phyloP scores from a whole-genome alignment of 805 yeast species.

The Pichia ethanolica region DNA sequence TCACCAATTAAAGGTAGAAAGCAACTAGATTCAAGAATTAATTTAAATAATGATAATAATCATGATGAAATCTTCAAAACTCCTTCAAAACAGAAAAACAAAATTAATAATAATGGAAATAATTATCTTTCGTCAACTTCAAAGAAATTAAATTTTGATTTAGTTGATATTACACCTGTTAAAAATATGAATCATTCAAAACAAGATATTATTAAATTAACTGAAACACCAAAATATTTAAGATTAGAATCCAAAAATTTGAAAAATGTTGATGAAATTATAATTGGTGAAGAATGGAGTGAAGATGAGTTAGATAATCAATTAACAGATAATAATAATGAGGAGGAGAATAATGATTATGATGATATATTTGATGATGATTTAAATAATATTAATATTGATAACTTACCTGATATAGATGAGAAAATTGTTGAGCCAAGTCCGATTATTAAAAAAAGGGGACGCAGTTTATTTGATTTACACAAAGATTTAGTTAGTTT shows the following conservation, averaged over 20 bases:
- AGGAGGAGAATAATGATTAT: background rate
- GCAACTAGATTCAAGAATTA: background rate
- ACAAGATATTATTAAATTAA: slow-evolving; percentile 2
- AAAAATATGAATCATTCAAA: background rate
- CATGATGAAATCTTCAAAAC: slow-evolving; percentile 21
- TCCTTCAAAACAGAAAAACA: slow-evolving; percentile 15
- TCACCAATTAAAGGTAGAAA: slow-evolving; percentile 1
- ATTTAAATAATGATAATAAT: background rate
- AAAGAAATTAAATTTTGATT: background rate
- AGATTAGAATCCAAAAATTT: slow-evolving; percentile 9
- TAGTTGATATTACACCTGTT: slow-evolving; percentile 10
- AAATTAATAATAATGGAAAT: background rate
- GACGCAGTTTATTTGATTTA: slow-evolving; percentile 9
- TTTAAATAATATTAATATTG: background rate
- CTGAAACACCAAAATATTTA: slow-evolving; percentile 20
- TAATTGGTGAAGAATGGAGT: slow-evolving; percentile 7
- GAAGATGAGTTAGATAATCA: background rate
- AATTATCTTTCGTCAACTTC: slow-evolving; percentile 2
- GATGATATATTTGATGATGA: background rate
- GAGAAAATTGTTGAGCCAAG: slow-evolving; percentile 5
- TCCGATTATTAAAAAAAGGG: slow-evolving; percentile 6
- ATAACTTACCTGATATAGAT: background rate
- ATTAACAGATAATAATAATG: background rate
- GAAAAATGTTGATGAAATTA: slow-evolving; percentile 4
- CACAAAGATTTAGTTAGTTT: slow-evolving; percentile 6